Evolutionary conservation across 371 early-diverging fungal genomes (phyloP).

Genomic region (Lichtheimia ornata): DNA sequence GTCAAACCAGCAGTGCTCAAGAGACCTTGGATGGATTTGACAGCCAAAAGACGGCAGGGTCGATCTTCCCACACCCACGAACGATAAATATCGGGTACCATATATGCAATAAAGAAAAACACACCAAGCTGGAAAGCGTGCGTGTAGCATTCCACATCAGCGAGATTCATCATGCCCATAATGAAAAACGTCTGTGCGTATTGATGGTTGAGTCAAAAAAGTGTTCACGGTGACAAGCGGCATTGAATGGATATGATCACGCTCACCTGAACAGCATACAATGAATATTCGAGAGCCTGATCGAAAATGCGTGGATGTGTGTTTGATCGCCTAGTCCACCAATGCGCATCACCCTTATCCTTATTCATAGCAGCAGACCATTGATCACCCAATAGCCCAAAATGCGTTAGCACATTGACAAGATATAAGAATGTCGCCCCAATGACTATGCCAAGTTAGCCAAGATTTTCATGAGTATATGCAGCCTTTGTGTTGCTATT

Average conservation of each 20-base stretch:
- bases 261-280: slow-evolving; percentile 15
- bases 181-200: slow-evolving; percentile 17
- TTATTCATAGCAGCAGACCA: slow-evolving; percentile 12
- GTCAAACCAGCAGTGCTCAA: slow-evolving; percentile 17
- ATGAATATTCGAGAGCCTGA: slow-evolving; percentile 9
- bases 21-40: slow-evolving; percentile 13
- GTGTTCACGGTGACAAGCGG: neutral
- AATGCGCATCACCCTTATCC: slow-evolving; percentile 4
- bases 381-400: slow-evolving; percentile 5
- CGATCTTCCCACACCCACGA: slow-evolving; percentile 14
- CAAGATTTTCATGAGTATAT: neutral
- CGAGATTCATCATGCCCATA: slow-evolving; percentile 24
- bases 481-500: neutral
- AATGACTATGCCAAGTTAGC: slow-evolving; percentile 9
- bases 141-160: slow-evolving; percentile 13
- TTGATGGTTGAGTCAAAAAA: neutral
- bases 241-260: neutral
- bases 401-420: slow-evolving; percentile 12
- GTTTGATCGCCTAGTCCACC: neutral
- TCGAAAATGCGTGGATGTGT: neutral
- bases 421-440: slow-evolving; percentile 15
- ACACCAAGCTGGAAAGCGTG: slow-evolving; percentile 22
- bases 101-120: slow-evolving; percentile 16
- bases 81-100: slow-evolving; percentile 15
- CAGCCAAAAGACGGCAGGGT: slow-evolving; percentile 6